phyloP scores from a whole-genome alignment of 768 basidiomycete genomes.

The Tricholoma flavovirens region DNA sequence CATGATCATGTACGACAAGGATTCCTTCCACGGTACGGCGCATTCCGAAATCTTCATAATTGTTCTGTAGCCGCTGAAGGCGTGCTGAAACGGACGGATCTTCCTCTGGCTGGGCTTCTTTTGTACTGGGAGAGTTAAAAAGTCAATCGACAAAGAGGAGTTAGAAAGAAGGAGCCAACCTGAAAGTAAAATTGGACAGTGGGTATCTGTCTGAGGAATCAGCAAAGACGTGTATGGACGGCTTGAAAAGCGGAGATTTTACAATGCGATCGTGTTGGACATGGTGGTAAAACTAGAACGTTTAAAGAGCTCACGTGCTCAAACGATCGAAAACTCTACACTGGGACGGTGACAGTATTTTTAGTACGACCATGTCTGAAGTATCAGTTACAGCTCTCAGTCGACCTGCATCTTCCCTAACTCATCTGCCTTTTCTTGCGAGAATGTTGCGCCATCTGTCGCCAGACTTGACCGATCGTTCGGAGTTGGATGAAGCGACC shows the following conservation, averaged over 20 bases:
- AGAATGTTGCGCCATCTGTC: background rate
- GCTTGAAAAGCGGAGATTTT: conserved; percentile 14
- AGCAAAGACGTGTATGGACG: background rate
- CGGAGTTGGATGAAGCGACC: background rate
- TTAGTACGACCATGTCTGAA: background rate
- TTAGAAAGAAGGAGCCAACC: conserved; percentile 33
- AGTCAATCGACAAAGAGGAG: background rate
- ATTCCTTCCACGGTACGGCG: conserved; percentile 90
- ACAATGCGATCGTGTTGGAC: conserved; percentile 52
- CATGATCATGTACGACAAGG: conserved; percentile 91
- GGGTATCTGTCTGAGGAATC: conserved; percentile 52
- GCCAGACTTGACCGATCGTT: background rate
- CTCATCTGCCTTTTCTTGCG: background rate
- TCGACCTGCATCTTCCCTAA: background rate
- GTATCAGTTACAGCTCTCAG: background rate
- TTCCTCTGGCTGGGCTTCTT: conserved; percentile 96
- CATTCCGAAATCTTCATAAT: conserved; percentile 98
- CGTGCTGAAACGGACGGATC: conserved; percentile 95
- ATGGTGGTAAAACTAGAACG: conserved; percentile 27
- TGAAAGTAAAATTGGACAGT: conserved; percentile 89
- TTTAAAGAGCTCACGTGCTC: conserved; percentile 9
- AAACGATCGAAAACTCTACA: too few species aligned
- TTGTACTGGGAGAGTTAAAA: conserved; percentile 53
- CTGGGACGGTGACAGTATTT: background rate
- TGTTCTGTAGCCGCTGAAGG: conserved; percentile 88